Evolutionary conservation across 2,329 filamentous ascomycete genomes (phyloP).

Genomic region (Xylaria sp.): DNA sequence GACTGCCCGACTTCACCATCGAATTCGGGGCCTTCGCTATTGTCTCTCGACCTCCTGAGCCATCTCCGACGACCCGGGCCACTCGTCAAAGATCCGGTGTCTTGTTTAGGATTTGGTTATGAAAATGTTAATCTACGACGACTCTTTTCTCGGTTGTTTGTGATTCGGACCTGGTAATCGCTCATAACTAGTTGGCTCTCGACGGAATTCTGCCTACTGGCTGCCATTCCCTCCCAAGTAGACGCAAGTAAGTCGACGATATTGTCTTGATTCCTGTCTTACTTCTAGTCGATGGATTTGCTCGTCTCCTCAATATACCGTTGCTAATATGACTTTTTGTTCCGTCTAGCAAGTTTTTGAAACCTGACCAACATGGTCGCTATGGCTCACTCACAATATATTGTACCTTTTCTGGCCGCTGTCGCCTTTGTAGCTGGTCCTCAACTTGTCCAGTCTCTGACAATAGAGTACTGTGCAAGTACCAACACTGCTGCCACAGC

Average conservation of each 20-base stretch:
- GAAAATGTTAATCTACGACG: constrained; percentile 35
- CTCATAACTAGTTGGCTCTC: constrained; percentile 15
- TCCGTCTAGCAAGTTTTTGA: not conserved
- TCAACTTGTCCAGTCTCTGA: constrained; percentile 44
- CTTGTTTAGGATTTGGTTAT: constrained; percentile 32
- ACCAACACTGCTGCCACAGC: constrained; percentile 58
- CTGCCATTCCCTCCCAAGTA: constrained; percentile 10
- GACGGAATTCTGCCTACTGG: constrained; percentile 7
- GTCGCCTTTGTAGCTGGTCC: constrained; percentile 41
- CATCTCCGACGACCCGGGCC: constrained; percentile 17
- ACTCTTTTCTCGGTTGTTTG: constrained; percentile 36
- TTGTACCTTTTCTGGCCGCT: constrained; percentile 40
- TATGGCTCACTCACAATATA: constrained; percentile 43
- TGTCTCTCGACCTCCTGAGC: constrained; percentile 21
- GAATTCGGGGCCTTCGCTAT: constrained; percentile 12
- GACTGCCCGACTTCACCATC: constrained; percentile 2
- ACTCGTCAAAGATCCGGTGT: constrained; percentile 4
- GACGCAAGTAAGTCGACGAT: constrained; percentile 25
- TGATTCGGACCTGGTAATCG: constrained; percentile 34
- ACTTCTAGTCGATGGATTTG: not conserved
- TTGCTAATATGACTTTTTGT: constrained; percentile 21
- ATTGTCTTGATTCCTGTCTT: constrained; percentile 9
- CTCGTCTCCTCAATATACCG: not conserved
- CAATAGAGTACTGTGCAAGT: constrained; percentile 58
- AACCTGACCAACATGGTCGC: constrained; percentile 9